These are phyloP conservation scores for Spirogloea muscicola DNA, from an alignment of 139 green algal species.

Conservation along the genomic window DNA sequence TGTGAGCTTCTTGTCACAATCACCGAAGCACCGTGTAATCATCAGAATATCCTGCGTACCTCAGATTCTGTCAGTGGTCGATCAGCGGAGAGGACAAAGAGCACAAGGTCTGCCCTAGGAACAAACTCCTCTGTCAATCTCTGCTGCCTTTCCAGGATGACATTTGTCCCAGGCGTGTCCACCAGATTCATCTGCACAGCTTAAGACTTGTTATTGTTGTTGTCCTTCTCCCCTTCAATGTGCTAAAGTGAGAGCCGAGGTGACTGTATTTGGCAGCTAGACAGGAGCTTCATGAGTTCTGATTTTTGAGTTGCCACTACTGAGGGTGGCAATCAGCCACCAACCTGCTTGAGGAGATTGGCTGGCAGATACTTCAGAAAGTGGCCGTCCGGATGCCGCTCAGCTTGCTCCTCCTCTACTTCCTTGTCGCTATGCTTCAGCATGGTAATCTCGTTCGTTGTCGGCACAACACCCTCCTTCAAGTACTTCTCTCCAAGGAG, in stretches of 20 bases:
- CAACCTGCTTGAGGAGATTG: slow-evolving; percentile 62
- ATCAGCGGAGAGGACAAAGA: slow-evolving; percentile 90
- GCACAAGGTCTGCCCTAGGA: slow-evolving; percentile 89
- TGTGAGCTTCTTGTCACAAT: no score
- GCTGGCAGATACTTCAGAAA: slow-evolving; percentile 73
- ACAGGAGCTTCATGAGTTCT: no score
- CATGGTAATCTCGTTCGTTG: slow-evolving; percentile 98
- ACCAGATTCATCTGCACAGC: slow-evolving; percentile 87
- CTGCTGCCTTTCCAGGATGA: slow-evolving; percentile 95
- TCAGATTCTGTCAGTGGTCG: slow-evolving; percentile 89
- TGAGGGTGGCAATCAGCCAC: not conserved
- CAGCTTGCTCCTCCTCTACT: not conserved
- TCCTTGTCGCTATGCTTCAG: slow-evolving; percentile 62
- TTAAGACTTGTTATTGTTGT: no score
- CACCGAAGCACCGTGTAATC: no score
- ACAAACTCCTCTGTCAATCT: slow-evolving; percentile 98
- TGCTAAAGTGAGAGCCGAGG: no score
- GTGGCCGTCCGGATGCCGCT: slow-evolving; percentile 74
- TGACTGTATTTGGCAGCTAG: no score
- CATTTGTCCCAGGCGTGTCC: slow-evolving; percentile 96
- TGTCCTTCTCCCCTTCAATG: no score
- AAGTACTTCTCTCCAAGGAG: slow-evolving; percentile 79
- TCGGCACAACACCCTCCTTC: slow-evolving; percentile 89
- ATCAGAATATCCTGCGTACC: slow-evolving; percentile 53
- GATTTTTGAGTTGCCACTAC: no score